Conservation (phyloP, 108 stramenopile species). For the Nitzschia inconspicua region DNA sequence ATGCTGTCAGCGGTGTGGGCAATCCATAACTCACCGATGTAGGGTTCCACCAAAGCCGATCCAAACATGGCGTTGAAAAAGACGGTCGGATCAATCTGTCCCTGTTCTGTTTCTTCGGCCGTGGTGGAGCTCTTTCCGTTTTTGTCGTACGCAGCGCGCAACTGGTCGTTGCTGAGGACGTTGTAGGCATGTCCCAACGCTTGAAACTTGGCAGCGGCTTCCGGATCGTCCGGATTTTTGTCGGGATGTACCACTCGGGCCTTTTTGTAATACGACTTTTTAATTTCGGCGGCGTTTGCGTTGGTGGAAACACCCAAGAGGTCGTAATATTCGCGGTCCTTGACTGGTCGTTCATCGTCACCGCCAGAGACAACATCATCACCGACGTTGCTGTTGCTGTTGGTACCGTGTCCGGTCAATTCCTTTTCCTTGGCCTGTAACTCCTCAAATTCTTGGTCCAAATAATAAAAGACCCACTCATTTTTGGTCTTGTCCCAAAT, state of each 20-base stretch:
- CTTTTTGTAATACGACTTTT: slow-evolving; percentile 90
- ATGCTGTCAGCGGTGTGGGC: slow-evolving; percentile 77
- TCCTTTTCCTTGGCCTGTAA: slow-evolving; percentile 28
- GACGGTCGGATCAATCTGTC: slow-evolving; percentile 72
- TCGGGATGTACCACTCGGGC: slow-evolving; percentile 85
- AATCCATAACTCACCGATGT: slow-evolving; percentile 81
- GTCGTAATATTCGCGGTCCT: slow-evolving; percentile 85
- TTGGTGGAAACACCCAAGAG: slow-evolving; percentile 72
- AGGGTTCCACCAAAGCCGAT: slow-evolving; percentile 73
- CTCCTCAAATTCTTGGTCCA: slow-evolving; percentile 40
- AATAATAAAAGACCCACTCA: slow-evolving; percentile 37
- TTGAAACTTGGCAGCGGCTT: slow-evolving; percentile 83
- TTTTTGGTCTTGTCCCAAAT: slow-evolving; percentile 33
- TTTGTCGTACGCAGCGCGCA: slow-evolving; percentile 78
- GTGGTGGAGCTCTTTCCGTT: slow-evolving; percentile 59
- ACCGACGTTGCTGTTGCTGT: not conserved
- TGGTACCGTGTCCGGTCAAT: not conserved
- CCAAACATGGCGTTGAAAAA: slow-evolving; percentile 91
- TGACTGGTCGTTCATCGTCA: slow-evolving; percentile 50
- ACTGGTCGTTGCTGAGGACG: slow-evolving; percentile 71
- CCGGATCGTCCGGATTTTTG: slow-evolving; percentile 82
- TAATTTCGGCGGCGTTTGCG: slow-evolving; percentile 76
- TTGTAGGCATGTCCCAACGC: slow-evolving; percentile 88
- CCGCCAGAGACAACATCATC: not conserved
- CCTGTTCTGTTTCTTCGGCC: slow-evolving; percentile 37